A percentile compares a stretch with the other conserved stretches of the same genome.
These are phyloP conservation scores for Puccinia horiana DNA, from an alignment of 1,284 basidiomycete genomes.

Conservation along the genomic window DNA sequence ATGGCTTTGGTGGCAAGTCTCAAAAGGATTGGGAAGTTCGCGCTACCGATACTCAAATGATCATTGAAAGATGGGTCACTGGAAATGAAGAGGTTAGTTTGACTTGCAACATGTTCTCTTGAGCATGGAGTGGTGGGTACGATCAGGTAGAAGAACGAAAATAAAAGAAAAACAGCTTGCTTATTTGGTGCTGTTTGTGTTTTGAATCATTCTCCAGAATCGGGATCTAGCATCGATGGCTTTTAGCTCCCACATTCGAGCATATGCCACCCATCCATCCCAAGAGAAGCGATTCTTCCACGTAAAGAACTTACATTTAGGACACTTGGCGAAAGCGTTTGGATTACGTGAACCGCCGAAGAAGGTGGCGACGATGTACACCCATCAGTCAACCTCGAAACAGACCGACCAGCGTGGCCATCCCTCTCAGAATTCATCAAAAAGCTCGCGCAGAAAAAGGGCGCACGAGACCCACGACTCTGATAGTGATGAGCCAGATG, in stretches of 20 bases:
- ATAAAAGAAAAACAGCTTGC: too few relatives aligned
- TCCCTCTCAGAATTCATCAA: neutral
- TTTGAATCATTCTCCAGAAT: constrained; percentile 65
- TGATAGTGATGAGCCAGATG: neutral
- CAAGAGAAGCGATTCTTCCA: constrained; percentile 96
- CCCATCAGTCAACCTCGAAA: constrained; percentile 18
- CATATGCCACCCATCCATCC: constrained; percentile 94
- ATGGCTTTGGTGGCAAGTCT: constrained; percentile 77
- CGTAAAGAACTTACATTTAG: constrained; percentile 86
- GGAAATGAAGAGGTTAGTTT: constrained; percentile 68
- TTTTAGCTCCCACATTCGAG: constrained; percentile 87
- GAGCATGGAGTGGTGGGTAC: too few relatives aligned
- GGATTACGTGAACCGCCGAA: constrained; percentile 89
- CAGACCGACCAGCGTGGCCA: neutral
- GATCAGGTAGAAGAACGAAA: too few relatives aligned
- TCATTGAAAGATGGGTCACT: constrained; percentile 92
- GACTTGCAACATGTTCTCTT: neutral
- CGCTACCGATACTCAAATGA: constrained; percentile 92
- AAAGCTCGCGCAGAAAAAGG: neutral
- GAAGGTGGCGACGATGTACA: constrained; percentile 61
- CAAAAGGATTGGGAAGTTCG: constrained; percentile 79
- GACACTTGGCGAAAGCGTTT: constrained; percentile 95
- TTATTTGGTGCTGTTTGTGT: neutral
- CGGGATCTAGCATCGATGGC: constrained; percentile 76
- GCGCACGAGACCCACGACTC: neutral